phyloP scores from a whole-genome alignment of 192 early-diverging fungal species.

The Coemansia sp. region DNA sequence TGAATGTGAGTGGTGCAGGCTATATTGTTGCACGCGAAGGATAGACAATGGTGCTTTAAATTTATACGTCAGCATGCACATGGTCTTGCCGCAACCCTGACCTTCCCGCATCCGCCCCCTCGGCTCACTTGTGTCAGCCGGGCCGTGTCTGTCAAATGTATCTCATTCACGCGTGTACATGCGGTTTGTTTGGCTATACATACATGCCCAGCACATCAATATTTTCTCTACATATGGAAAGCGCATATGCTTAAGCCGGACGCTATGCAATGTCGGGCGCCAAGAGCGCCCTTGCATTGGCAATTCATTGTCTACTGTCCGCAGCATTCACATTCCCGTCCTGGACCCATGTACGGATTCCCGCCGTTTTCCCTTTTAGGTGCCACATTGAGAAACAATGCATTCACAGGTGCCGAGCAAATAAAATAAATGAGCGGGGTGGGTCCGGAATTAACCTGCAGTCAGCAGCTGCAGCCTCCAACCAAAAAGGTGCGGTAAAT shows the following conservation, averaged over 20 bases:
- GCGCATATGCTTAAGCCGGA: neutral
- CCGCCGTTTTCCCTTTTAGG: constrained; percentile 3
- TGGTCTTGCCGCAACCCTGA: constrained; percentile 1
- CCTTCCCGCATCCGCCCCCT: neutral
- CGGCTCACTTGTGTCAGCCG: neutral
- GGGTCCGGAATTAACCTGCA: constrained; percentile 1
- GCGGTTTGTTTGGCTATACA: neutral
- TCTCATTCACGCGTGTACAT: neutral
- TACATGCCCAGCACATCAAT: neutral
- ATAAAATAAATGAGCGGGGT: constrained; percentile 1
- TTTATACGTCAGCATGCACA: constrained; percentile 3
- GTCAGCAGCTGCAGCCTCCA: constrained; percentile 3
- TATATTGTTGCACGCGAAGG: constrained; percentile 2
- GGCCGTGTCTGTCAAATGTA: neutral
- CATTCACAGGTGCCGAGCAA: constrained; percentile 1
- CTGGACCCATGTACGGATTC: neutral
- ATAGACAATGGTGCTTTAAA: constrained; percentile 4
- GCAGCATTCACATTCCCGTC: constrained; percentile 2
- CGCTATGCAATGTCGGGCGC: constrained; percentile 1
- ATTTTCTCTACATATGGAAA: neutral
- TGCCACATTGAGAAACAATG: neutral
- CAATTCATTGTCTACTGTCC: neutral
- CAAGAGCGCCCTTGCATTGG: constrained; percentile 3
- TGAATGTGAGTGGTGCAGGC: neutral
- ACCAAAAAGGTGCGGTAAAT: constrained; percentile 1